Percentiles rank a stretch among this genome's conserved stretches.
Conservation (phyloP, 2,329 filamentous ascomycete genomes). For the Chrysoporthe puriensis region DNA sequence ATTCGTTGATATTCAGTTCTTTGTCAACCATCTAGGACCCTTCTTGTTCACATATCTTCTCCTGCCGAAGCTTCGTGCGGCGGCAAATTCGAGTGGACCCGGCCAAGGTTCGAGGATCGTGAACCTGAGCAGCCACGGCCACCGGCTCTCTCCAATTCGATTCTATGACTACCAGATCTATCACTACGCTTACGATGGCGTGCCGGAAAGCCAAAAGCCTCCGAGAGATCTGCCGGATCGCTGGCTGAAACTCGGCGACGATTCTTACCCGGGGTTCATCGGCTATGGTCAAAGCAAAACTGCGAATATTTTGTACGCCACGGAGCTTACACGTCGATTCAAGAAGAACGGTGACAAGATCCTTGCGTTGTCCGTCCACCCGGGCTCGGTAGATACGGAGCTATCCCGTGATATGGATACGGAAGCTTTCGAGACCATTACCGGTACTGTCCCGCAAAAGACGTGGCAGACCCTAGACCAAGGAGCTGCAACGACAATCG, state of each 20-base stretch:
- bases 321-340: conserved; percentile 40
- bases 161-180: conserved; percentile 48
- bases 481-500: conserved; percentile 45
- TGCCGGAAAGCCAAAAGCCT: conserved; percentile 33
- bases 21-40: conserved; percentile 52
- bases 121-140: conserved; percentile 45
- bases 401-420: conserved; percentile 35
- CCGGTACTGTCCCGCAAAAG: conserved; percentile 34
- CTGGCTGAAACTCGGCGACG: conserved; percentile 15
- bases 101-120: conserved; percentile 41
- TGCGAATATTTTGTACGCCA: conserved; percentile 49
- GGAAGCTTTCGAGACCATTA: conserved; percentile 33
- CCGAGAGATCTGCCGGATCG: conserved; percentile 9
- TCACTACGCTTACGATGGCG: conserved; percentile 41
- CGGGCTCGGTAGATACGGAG: conserved; percentile 26
- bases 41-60: conserved; percentile 52
- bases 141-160: conserved; percentile 42
- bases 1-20: conserved; percentile 42
- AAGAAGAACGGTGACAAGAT: conserved; percentile 31
- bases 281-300: conserved; percentile 54
- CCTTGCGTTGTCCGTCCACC: conserved; percentile 24
- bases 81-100: conserved; percentile 32
- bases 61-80: conserved; percentile 44
- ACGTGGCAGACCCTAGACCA: conserved; percentile 43
- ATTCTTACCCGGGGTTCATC: conserved; percentile 40